These are phyloP conservation scores for Noccaea caerulescens DNA, from an alignment of 345 rosid genomes.

Conservation along the genomic window DNA sequence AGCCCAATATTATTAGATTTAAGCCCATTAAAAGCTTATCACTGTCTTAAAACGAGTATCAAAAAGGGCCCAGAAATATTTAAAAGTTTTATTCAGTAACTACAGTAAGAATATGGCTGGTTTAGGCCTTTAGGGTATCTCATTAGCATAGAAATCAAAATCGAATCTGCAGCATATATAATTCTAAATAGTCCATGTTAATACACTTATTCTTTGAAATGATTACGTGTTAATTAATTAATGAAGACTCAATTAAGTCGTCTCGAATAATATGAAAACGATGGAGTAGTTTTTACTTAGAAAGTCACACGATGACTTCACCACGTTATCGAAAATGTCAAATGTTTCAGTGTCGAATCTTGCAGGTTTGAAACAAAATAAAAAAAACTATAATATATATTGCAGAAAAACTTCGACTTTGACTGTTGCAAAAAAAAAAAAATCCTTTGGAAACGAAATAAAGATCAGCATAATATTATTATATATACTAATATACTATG, in stretches of 20 bases:
- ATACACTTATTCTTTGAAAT: neutral
- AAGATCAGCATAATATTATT: neutral
- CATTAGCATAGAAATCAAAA: neutral
- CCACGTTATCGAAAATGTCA: conserved; percentile 42
- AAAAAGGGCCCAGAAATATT: no score
- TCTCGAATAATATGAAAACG: conserved; percentile 26
- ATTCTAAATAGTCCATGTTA: neutral
- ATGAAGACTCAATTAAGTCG: conserved; percentile 21
- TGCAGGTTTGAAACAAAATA: neutral
- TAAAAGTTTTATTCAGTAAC: neutral
- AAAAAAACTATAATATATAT: neutral
- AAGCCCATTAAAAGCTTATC: neutral
- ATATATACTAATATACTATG: neutral
- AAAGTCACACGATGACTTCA: conserved; percentile 26
- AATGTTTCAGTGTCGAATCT: conserved; percentile 45
- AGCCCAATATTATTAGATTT: neutral
- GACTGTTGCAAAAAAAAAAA: neutral
- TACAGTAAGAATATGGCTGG: neutral
- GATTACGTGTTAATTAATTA: neutral
- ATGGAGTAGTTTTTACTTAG: conserved; percentile 7
- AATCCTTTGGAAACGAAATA: neutral
- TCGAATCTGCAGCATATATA: neutral
- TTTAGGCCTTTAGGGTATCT: neutral
- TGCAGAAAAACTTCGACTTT: neutral
- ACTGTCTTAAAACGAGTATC: no score